phyloP scores from a whole-genome alignment of 495 filamentous ascomycete genomes.

The Thozetella sp. region DNA sequence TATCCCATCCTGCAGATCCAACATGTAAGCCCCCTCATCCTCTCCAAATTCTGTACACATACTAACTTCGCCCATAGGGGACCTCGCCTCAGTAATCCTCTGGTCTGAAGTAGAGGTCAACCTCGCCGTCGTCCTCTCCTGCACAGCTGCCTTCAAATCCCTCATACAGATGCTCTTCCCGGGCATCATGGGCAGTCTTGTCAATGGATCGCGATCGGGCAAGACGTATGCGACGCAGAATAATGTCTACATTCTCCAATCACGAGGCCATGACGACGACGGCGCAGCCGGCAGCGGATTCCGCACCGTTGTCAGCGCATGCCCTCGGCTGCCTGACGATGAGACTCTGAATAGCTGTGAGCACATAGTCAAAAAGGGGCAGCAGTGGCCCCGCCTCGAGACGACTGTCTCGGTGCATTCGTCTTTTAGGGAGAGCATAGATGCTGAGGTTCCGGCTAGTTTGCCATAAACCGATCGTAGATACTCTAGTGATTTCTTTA shows the following conservation, averaged over 20 bases:
- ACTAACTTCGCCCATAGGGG: too few relatives aligned
- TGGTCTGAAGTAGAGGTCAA: conserved; percentile 8
- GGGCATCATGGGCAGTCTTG: conserved; percentile 5
- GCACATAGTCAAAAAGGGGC: conserved; percentile 9
- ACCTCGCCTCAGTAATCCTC: conserved; percentile 2
- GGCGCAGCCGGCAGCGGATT: conserved; percentile 1
- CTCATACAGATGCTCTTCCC: conserved; percentile 5
- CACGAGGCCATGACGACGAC: too few relatives aligned
- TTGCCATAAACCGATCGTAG: too few relatives aligned
- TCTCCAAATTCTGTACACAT: too few relatives aligned
- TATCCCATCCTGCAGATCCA: conserved; percentile 3
- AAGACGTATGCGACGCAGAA: not conserved
- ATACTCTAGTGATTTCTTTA: too few relatives aligned
- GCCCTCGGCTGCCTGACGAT: not conserved
- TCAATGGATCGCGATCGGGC: not conserved
- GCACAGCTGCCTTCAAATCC: conserved; percentile 6
- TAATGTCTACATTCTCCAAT: conserved; percentile 1
- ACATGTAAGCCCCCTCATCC: too few relatives aligned
- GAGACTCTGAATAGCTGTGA: conserved; percentile 10
- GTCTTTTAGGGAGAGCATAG: conserved; percentile 12
- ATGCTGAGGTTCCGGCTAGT: too few relatives aligned
- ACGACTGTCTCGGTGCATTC: conserved; percentile 10
- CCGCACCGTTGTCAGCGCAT: conserved; percentile 5
- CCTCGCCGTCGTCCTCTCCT: conserved; percentile 8
- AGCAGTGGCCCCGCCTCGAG: conserved; percentile 1